Conservation (phyloP, 2,329 filamentous ascomycete genomes). For the Monosporascus sp. region DNA sequence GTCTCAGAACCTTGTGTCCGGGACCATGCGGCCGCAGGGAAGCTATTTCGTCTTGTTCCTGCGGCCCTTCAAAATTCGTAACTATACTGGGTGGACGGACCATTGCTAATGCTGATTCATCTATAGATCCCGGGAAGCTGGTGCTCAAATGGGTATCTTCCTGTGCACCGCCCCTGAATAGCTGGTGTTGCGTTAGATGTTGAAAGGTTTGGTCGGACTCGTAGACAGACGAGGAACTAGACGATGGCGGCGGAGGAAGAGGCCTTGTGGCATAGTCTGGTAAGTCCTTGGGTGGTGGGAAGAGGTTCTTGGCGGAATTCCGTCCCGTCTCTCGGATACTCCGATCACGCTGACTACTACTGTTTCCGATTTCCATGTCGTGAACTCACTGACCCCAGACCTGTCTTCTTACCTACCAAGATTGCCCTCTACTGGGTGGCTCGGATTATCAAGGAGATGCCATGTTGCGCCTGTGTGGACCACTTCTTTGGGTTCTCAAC, state of each 20-base stretch:
- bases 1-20: conserved; percentile 10
- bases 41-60: conserved; percentile 9
- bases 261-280: conserved; percentile 12
- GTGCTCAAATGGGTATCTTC: neutral
- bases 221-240: conserved; percentile 12
- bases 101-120: conserved; percentile 10
- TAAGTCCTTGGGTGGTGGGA: conserved; percentile 10
- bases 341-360: neutral
- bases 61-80: neutral
- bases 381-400: neutral
- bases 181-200: neutral
- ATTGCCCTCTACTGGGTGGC: neutral
- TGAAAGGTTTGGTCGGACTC: conserved; percentile 5
- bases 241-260: conserved; percentile 13
- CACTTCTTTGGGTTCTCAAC: neutral
- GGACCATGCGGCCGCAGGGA: conserved; percentile 16
- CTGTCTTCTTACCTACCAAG: neutral
- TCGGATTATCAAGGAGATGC: neutral
- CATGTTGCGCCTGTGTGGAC: neutral
- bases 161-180: neutral
- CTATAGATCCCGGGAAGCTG: conserved; percentile 4
- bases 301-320: conserved; percentile 1
- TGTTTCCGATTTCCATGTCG: neutral
- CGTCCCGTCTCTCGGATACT: neutral
- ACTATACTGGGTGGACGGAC: conserved; percentile 8